Evolutionary conservation across 2,329 filamentous ascomycete genomes (phyloP).

Genomic region (Phyllosticta citribraziliensis): DNA sequence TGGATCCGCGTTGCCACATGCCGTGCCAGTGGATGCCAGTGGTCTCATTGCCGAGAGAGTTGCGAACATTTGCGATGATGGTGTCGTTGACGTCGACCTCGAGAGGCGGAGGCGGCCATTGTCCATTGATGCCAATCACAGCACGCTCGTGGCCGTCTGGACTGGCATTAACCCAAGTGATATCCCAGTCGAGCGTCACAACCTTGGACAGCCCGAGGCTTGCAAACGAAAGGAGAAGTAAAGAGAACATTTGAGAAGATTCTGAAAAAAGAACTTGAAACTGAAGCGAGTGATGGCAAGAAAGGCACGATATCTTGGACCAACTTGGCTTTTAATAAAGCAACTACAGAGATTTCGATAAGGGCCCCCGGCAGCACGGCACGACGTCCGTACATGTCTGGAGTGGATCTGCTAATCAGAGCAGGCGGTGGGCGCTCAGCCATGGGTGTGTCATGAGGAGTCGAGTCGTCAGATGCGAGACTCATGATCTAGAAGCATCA

Average conservation of each 20-base stretch:
- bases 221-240: not conserved
- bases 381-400: not conserved
- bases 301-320: not conserved
- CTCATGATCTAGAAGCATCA: not conserved
- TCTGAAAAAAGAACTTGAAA: not conserved
- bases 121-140: conserved; percentile 64
- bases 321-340: not conserved
- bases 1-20: conserved; percentile 56
- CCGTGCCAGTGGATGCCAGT: conserved; percentile 64
- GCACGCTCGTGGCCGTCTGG: conserved; percentile 58
- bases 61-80: conserved; percentile 46
- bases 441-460: not conserved
- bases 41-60: conserved; percentile 51
- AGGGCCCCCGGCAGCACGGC: not conserved
- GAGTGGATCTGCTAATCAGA: not conserved
- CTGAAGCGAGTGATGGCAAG: not conserved
- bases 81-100: conserved; percentile 51
- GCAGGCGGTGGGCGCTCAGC: not conserved
- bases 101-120: conserved; percentile 63
- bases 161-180: conserved; percentile 61
- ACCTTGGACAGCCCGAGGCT: conserved; percentile 19
- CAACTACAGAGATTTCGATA: not conserved
- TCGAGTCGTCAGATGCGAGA: not conserved
- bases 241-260: not conserved
- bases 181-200: conserved; percentile 54